Conservation (phyloP, 805 yeast genomes). For the Osmozyma mogii region DNA sequence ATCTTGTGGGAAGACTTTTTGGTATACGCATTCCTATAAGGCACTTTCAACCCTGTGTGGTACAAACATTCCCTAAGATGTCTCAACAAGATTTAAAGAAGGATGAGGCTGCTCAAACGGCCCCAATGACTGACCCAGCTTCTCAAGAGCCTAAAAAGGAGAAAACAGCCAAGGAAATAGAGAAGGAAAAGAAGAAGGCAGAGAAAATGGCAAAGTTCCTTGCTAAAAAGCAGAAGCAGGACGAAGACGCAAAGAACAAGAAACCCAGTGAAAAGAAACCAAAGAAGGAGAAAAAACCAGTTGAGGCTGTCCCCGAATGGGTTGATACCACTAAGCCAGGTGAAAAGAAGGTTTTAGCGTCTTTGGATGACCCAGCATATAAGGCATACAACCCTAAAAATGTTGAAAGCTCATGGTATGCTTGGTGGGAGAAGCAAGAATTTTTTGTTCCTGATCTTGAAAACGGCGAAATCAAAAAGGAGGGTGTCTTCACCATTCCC, state of each 20-base stretch:
- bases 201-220: slow-evolving; percentile 81
- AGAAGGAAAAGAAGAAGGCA: slow-evolving; percentile 82
- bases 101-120: no score
- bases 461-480: slow-evolving; percentile 71
- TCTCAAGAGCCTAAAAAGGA: slow-evolving; percentile 25
- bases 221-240: slow-evolving; percentile 65
- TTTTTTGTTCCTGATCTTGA: slow-evolving; percentile 80
- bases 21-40: no score
- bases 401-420: slow-evolving; percentile 96
- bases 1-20: no score
- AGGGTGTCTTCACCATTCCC: slow-evolving; percentile 83
- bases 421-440: slow-evolving; percentile 91
- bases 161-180: slow-evolving; percentile 65
- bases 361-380: slow-evolving; percentile 85
- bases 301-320: slow-evolving; percentile 75
- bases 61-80: no score
- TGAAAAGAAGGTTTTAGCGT: slow-evolving; percentile 81
- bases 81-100: no score
- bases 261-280: slow-evolving; percentile 48
- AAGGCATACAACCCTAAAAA: slow-evolving; percentile 89
- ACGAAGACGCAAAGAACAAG: slow-evolving; percentile 34
- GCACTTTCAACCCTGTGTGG: no score
- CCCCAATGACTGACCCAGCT: no score
- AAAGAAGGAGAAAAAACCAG: slow-evolving; percentile 59
- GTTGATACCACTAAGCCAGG: slow-evolving; percentile 80